Percentiles rank a stretch among this genome's conserved stretches.
These are phyloP conservation scores for Hericium alpestre DNA, from an alignment of 768 basidiomycete species.

Conservation along the genomic window DNA sequence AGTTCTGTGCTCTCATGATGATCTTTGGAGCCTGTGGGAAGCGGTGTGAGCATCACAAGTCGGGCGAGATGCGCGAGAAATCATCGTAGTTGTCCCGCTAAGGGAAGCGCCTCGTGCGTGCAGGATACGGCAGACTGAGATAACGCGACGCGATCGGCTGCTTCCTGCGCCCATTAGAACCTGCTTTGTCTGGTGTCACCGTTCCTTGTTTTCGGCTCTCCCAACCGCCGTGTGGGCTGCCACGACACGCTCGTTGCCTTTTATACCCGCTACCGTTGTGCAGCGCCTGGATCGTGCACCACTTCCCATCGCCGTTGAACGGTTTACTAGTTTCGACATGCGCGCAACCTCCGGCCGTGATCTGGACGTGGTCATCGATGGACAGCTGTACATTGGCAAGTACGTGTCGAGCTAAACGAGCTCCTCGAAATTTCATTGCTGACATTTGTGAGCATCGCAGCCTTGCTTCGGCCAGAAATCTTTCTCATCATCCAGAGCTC, in stretches of 20 bases:
- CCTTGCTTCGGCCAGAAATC: constrained; percentile 8
- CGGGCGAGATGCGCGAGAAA: neutral
- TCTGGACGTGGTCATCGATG: constrained; percentile 10
- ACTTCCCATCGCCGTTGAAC: neutral
- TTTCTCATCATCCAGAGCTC: constrained; percentile 35
- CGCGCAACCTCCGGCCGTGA: constrained; percentile 5
- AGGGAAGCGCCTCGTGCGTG: neutral
- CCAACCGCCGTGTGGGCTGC: neutral
- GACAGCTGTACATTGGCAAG: constrained; percentile 15
- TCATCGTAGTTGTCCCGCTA: neutral
- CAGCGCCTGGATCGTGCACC: neutral
- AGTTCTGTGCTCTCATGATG: no score
- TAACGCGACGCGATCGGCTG: neutral
- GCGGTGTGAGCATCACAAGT: neutral
- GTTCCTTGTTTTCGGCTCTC: neutral
- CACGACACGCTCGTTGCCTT: neutral
- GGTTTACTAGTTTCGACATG: constrained; percentile 2
- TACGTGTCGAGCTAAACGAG: neutral
- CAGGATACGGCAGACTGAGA: neutral
- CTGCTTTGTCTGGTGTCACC: neutral
- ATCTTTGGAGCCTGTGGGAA: neutral
- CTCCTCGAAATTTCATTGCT: neutral
- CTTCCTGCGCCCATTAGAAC: neutral
- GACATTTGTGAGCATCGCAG: neutral
- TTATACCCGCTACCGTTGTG: neutral